Evolutionary conservation across 768 basidiomycete genomes (phyloP), one percentile per base, ranked within the genome.

Genomic region (Suillus decipiens): DNA sequence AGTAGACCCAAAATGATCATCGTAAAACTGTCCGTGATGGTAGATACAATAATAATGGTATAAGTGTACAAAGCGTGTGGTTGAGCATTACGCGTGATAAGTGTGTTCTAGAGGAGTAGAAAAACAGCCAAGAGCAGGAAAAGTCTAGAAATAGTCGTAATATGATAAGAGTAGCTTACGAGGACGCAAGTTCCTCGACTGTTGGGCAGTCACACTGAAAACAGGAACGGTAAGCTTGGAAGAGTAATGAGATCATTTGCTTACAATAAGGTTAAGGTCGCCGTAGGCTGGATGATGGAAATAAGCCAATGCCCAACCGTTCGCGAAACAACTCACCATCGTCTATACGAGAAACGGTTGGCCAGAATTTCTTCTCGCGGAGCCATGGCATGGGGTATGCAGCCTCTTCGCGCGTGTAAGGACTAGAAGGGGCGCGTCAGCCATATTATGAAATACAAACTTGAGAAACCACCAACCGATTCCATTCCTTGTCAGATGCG

Each of bases 351-450:
- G 92, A 89, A 48, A 96, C 91, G 5, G 92, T 84, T 1, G 97
- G 96, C 97, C 97, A 99, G 79, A 98, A 96, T 78, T 99, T 99
- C 80, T 85, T 90, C 76, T 92, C 89, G 57, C 81, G 80, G 36
- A 99, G 81, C 81, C 87, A 92, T 14, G 89, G 83, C 64, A 94
- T 74, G 28, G 97, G 96, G 75, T 93, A 98, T 9, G 86, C 95
- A n/a, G 97, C 96, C 64, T 87, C 83, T 67, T 93, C 86, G 41
- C 95, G 90, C 53, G 93, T 86, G 75, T 98, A 99, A 15, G 96
- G 95, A 37, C 93, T 94, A 63, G 24, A 33, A 48, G 15, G 22
- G 1, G 9, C 10, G 36, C 17, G 51, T 70, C 41, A 72, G 57
- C 61, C 57, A 36, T 39, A 55, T 17, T 31, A 43, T 1, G 59